These are phyloP conservation scores for Trichophyton mentagrophytes DNA, from an alignment of 2,329 filamentous ascomycete genomes.

Conservation along the genomic window DNA sequence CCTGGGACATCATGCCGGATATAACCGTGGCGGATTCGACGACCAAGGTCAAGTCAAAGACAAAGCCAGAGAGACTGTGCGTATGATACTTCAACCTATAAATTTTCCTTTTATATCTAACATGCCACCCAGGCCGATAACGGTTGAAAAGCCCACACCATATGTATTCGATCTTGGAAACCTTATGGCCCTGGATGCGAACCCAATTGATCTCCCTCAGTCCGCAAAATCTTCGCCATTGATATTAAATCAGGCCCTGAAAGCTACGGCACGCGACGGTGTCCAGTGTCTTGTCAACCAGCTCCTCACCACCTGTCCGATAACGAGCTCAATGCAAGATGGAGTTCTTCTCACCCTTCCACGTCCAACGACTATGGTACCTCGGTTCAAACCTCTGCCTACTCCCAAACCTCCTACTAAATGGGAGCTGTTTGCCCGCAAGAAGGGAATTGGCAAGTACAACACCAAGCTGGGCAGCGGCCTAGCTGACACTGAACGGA, in stretches of 20 bases:
- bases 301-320: conserved; percentile 74
- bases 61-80: conserved; percentile 32
- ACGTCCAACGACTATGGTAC: conserved; percentile 53
- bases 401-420: conserved; percentile 71
- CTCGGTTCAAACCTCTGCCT: conserved; percentile 85
- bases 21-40: conserved; percentile 18
- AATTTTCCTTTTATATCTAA: neutral
- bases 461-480: conserved; percentile 49
- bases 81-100: conserved; percentile 9
- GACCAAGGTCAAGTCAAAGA: conserved; percentile 14
- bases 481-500: conserved; percentile 51
- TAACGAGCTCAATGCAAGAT: conserved; percentile 49
- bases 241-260: conserved; percentile 54
- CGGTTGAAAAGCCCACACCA: conserved; percentile 69
- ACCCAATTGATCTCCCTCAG: conserved; percentile 54
- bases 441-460: conserved; percentile 82
- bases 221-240: conserved; percentile 15
- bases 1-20: conserved; percentile 18
- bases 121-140: conserved; percentile 37
- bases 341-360: conserved; percentile 74
- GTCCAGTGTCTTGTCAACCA: conserved; percentile 90
- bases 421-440: conserved; percentile 91
- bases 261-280: conserved; percentile 68
- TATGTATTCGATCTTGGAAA: conserved; percentile 88
- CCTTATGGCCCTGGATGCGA: conserved; percentile 74